Conservation (phyloP, 176 grass and related monocot species). For the Dendrocalamus sinicus region DNA sequence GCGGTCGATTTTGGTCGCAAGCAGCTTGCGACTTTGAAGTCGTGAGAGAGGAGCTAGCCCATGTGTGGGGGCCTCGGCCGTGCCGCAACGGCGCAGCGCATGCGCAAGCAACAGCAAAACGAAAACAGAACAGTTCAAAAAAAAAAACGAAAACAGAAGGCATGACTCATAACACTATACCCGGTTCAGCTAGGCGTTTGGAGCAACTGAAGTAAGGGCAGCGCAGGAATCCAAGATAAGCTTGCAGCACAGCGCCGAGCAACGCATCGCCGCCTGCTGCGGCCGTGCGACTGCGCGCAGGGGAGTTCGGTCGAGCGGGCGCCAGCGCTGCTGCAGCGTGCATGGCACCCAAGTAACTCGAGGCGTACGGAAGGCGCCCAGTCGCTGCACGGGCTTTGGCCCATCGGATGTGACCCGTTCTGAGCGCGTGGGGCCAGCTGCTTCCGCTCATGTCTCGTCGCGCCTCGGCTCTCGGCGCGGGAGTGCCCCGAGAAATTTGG, state of each 20-base stretch:
- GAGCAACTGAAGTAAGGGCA: background rate
- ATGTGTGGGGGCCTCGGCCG: too few species aligned
- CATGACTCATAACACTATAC: too few species aligned
- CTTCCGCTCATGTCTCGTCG: background rate
- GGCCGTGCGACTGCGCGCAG: background rate
- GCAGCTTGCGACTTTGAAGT: too few species aligned
- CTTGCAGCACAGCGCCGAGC: background rate
- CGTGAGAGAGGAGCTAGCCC: background rate
- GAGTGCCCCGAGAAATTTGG: too few species aligned
- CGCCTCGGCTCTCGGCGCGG: too few species aligned
- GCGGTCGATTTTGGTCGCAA: too few species aligned
- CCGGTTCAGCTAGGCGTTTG: slow-evolving; percentile 20
- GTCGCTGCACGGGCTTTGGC: slow-evolving; percentile 44
- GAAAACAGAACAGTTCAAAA: too few species aligned
- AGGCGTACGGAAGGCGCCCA: slow-evolving; percentile 35
- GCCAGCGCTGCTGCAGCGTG: background rate
- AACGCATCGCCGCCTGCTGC: background rate
- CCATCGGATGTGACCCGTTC: slow-evolving; percentile 11
- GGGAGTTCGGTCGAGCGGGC: background rate
- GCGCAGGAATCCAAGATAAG: slow-evolving; percentile 31
- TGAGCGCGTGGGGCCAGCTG: background rate
- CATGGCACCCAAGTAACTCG: background rate
- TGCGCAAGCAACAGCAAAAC: background rate
- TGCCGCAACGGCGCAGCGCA: too few species aligned
- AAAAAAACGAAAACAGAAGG: too few species aligned